Evolutionary conservation across 78 protist genomes (phyloP).

Genomic region (Dictyostelium discoideum): dicty_2.7 NC_007088.5:1044001-1044500

Average conservation of each 20-base stretch:
- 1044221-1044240: slow-evolving; percentile 55
- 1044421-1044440: slow-evolving; percentile 9
- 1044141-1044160: background rate
- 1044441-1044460: background rate
- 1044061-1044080: slow-evolving; percentile 15
- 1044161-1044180: background rate
- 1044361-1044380: slow-evolving; percentile 53
- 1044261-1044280: slow-evolving; percentile 73
- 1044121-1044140: background rate
- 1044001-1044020: background rate
- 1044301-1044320: slow-evolving; percentile 77
- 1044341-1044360: slow-evolving; percentile 72
- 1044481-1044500: background rate
- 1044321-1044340: slow-evolving; percentile 1
- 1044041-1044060: background rate
- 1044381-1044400: slow-evolving; percentile 36
- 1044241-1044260: slow-evolving; percentile 60
- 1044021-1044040: background rate
- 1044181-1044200: background rate
- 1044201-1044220: slow-evolving; percentile 26
- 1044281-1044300: slow-evolving; percentile 68
- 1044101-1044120: background rate
- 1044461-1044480: background rate
- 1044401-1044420: slow-evolving; percentile 58
- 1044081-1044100: background rate